Percentiles rank a stretch among this genome's conserved stretches.
Evolutionary conservation across 495 filamentous ascomycete genomes (phyloP).

Genomic region (Articulospora tetracladia): DNA sequence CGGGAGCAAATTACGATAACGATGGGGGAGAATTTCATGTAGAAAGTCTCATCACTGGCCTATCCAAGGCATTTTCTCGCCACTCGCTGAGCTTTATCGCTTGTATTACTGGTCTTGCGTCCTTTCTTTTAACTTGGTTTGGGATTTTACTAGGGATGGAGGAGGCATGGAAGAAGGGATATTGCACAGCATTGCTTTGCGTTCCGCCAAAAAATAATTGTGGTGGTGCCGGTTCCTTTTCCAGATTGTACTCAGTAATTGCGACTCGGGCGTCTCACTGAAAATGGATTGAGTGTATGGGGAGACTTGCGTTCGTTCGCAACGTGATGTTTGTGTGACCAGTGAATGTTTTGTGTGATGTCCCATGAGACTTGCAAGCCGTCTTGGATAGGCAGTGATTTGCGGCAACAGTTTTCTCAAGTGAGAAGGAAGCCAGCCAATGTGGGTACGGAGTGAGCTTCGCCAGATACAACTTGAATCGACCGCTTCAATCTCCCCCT

Average conservation of each 20-base stretch:
- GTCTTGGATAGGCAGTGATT: no score
- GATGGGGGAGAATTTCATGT: not conserved
- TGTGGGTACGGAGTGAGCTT: no score
- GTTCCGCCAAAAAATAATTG: not conserved
- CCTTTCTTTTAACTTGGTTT: not conserved
- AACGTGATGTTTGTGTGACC: not conserved
- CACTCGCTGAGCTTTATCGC: not conserved
- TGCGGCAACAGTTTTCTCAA: no score
- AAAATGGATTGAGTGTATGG: not conserved
- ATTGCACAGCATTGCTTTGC: not conserved
- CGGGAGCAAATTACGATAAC: not conserved
- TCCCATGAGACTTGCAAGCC: no score
- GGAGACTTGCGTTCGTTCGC: not conserved
- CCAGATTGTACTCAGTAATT: conserved; percentile 12
- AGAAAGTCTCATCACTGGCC: not conserved
- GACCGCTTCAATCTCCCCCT: no score
- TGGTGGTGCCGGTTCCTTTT: not conserved
- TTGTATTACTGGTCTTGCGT: conserved; percentile 3
- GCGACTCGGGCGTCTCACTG: not conserved
- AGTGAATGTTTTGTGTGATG: no score
- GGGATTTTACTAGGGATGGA: not conserved
- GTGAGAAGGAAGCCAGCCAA: no score
- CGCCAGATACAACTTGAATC: no score
- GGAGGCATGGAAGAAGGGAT: not conserved
- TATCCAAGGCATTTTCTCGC: not conserved